phyloP scores from a whole-genome alignment of 2,329 filamentous ascomycete species.

The Macrophomina phaseolina region DNA sequence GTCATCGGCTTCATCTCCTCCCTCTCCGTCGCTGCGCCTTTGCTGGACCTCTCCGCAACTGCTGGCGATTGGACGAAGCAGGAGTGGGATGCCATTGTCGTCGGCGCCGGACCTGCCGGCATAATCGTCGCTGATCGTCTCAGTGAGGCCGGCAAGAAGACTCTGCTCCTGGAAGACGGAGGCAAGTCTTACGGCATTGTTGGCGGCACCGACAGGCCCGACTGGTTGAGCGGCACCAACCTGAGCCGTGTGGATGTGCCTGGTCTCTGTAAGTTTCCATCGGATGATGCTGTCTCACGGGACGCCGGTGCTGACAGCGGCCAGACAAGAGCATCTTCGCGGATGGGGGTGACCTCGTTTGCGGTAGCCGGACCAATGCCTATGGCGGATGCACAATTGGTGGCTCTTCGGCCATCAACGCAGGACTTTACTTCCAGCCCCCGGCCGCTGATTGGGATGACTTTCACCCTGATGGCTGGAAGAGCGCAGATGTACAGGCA shows the following conservation, averaged over 20 bases:
- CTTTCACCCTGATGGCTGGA: slow-evolving; percentile 59
- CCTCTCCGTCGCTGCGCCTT: slow-evolving; percentile 9
- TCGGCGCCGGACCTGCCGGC: slow-evolving; percentile 60
- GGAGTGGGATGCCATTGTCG: slow-evolving; percentile 44
- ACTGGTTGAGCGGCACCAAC: slow-evolving; percentile 55
- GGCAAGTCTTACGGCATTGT: slow-evolving; percentile 57
- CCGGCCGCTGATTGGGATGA: slow-evolving; percentile 60
- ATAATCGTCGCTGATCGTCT: slow-evolving; percentile 59
- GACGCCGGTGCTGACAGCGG: neutral
- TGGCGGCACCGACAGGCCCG: slow-evolving; percentile 54
- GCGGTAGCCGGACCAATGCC: slow-evolving; percentile 49
- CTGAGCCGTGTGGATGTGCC: slow-evolving; percentile 61
- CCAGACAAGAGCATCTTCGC: slow-evolving; percentile 58
- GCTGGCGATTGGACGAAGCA: slow-evolving; percentile 22
- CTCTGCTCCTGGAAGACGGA: slow-evolving; percentile 59
- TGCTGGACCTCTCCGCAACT: neutral
- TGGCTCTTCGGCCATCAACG: slow-evolving; percentile 61
- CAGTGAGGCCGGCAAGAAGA: slow-evolving; percentile 59
- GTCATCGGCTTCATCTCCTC: slow-evolving; percentile 11
- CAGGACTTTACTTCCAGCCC: slow-evolving; percentile 60
- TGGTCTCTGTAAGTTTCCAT: slow-evolving; percentile 43
- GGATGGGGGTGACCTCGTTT: slow-evolving; percentile 49
- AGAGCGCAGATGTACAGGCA: slow-evolving; percentile 54
- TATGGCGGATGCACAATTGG: slow-evolving; percentile 60
- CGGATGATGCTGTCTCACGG: neutral